Evolutionary conservation across 164 flowering plant genomes (phyloP).

Genomic region (Echeveria elegans): DNA sequence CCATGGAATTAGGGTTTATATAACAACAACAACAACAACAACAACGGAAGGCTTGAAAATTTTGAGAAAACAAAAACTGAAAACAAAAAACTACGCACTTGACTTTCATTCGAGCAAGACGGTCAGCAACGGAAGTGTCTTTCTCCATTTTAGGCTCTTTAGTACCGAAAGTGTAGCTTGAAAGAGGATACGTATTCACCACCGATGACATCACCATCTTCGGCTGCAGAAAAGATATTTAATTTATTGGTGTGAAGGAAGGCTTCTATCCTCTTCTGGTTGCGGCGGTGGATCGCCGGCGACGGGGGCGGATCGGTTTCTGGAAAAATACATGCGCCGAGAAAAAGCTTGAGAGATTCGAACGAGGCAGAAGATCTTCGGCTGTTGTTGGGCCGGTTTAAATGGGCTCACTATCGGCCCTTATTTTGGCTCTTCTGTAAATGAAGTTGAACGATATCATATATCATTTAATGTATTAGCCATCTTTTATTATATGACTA

Average conservation of each 20-base stretch:
- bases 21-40: no score
- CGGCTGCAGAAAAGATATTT: not conserved
- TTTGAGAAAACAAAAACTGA: no score
- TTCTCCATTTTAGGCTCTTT: no score
- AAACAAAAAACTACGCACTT: slow-evolving; percentile 29
- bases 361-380: not conserved
- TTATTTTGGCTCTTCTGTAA: no score
- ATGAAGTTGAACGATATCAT: no score
- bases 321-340: not conserved
- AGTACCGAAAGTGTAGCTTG: no score
- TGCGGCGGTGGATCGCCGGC: not conserved
- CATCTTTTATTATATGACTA: no score
- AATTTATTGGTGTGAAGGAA: not conserved
- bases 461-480: no score
- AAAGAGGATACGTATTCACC: no score
- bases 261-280: not conserved
- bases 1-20: no score
- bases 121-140: slow-evolving; percentile 94
- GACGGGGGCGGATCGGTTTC: not conserved
- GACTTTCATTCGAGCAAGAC: slow-evolving; percentile 98
- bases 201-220: slow-evolving; percentile 40
- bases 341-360: no score
- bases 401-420: not conserved
- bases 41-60: no score
- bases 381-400: not conserved